Percentiles rank a stretch among this genome's conserved stretches.
Conservation (phyloP, 352 stramenopile genomes). For the Blastocystis sp. region DNA sequence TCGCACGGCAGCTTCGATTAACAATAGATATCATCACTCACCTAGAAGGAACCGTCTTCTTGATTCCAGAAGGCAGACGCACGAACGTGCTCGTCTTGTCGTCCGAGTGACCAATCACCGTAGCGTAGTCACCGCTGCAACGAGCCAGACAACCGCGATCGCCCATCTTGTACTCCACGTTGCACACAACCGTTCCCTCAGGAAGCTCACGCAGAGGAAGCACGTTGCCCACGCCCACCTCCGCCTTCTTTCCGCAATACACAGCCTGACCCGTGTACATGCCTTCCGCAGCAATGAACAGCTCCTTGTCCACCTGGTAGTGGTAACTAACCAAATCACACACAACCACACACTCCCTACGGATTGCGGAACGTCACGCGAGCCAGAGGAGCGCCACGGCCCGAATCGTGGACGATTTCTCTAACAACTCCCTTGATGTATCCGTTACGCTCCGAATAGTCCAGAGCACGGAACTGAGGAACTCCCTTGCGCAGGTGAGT, state of each 20-base stretch:
- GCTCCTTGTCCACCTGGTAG: constrained; percentile 70
- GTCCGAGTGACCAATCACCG: constrained; percentile 94
- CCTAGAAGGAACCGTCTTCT: constrained; percentile 71
- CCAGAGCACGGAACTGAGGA: constrained; percentile 73
- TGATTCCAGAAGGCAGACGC: constrained; percentile 75
- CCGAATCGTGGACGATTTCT: constrained; percentile 95
- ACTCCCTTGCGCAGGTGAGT: constrained; percentile 73
- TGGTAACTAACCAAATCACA: constrained; percentile 63
- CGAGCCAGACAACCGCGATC: constrained; percentile 88
- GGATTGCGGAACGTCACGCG: constrained; percentile 82
- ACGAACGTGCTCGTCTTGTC: constrained; percentile 89
- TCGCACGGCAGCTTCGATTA: constrained; percentile 81
- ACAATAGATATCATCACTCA: too few species aligned
- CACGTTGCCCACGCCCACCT: constrained; percentile 92
- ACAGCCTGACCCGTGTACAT: too few species aligned
- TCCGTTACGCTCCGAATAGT: constrained; percentile 83
- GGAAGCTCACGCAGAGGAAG: constrained; percentile 74
- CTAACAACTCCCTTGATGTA: constrained; percentile 97
- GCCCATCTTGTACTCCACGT: constrained; percentile 62
- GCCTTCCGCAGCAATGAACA: too few species aligned
- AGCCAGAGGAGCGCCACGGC: constrained; percentile 86
- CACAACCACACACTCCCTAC: constrained; percentile 59
- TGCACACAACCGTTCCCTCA: not conserved
- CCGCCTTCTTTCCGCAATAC: too few species aligned
- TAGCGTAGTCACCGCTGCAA: constrained; percentile 89